A percentile compares a stretch with the other conserved stretches of the same genome.
These are phyloP conservation scores for Saturnispora gosingensis DNA, from an alignment of 805 yeast genomes.

Conservation along the genomic window DNA sequence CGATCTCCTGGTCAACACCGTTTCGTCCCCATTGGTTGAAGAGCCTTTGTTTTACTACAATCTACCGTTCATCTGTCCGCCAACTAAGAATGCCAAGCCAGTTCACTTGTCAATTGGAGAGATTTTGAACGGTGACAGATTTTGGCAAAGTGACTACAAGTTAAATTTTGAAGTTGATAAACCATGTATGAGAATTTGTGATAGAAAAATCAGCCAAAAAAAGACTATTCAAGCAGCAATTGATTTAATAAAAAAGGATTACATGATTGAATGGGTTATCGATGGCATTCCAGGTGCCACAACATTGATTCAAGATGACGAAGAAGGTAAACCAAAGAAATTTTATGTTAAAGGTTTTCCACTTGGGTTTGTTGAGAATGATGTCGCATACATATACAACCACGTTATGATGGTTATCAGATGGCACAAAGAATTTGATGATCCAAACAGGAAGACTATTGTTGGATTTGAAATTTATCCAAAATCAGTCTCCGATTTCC, in stretches of 20 bases:
- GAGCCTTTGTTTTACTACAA: slow-evolving; percentile 71
- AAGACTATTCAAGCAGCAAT: slow-evolving; percentile 47
- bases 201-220: slow-evolving; percentile 41
- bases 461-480: slow-evolving; percentile 92
- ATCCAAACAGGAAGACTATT: slow-evolving; percentile 39
- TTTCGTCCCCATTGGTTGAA: slow-evolving; percentile 69
- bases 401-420: slow-evolving; percentile 77
- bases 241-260: slow-evolving; percentile 54
- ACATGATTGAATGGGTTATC: slow-evolving; percentile 74
- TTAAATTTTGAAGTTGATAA: slow-evolving; percentile 55
- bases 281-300: slow-evolving; percentile 88
- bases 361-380: slow-evolving; percentile 57
- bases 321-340: slow-evolving; percentile 37
- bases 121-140: slow-evolving; percentile 70
- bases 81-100: slow-evolving; percentile 43
- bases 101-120: slow-evolving; percentile 66
- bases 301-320: slow-evolving; percentile 55
- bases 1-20: slow-evolving; percentile 63
- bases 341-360: slow-evolving; percentile 86
- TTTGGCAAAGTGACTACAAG: slow-evolving; percentile 66
- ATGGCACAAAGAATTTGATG: slow-evolving; percentile 43
- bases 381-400: slow-evolving; percentile 58
- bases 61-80: slow-evolving; percentile 74
- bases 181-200: slow-evolving; percentile 61
- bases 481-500: slow-evolving; percentile 55